These are phyloP conservation scores for Pythium chondricola DNA, from an alignment of 352 stramenopile species.

Conservation along the genomic window DNA sequence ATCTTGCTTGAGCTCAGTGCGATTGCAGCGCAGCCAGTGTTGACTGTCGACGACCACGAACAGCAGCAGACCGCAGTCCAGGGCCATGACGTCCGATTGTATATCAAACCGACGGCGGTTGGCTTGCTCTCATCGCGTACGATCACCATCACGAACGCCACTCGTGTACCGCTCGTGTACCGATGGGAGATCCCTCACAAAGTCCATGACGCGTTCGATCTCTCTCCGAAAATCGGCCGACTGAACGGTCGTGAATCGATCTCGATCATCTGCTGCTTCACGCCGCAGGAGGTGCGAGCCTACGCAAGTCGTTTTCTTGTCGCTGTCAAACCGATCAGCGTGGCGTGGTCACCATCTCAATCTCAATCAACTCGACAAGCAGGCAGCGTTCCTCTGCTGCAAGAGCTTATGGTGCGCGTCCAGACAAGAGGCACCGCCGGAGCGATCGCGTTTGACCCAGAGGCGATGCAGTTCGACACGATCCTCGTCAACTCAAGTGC, in stretches of 20 bases:
- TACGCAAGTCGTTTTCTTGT: constrained; percentile 72
- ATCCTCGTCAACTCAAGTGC: constrained; percentile 80
- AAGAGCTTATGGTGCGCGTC: constrained; percentile 55
- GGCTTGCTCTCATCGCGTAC: constrained; percentile 52
- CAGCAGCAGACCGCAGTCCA: constrained; percentile 4
- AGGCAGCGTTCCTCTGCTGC: constrained; percentile 34
- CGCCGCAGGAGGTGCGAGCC: constrained; percentile 59
- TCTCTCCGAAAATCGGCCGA: constrained; percentile 62
- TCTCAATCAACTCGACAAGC: constrained; percentile 9
- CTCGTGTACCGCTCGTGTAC: constrained; percentile 83
- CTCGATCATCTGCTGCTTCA: constrained; percentile 68
- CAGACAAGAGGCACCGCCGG: constrained; percentile 68
- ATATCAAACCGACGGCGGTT: constrained; percentile 81
- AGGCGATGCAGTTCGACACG: constrained; percentile 61
- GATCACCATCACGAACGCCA: constrained; percentile 68
- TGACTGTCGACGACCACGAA: constrained; percentile 38
- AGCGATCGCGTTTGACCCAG: constrained; percentile 75
- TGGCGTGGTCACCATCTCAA: constrained; percentile 24
- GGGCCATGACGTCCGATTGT: constrained; percentile 37
- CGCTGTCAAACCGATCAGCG: constrained; percentile 62
- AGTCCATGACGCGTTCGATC: constrained; percentile 49
- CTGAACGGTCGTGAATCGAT: constrained; percentile 79
- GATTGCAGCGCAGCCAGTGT: constrained; percentile 42
- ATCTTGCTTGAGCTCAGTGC: constrained; percentile 54
- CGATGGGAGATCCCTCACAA: constrained; percentile 64